Evolutionary conservation across 2,329 filamentous ascomycete genomes (phyloP), one percentile per base, ranked within the genome.

Genomic region (Epichloe scottii): DNA sequence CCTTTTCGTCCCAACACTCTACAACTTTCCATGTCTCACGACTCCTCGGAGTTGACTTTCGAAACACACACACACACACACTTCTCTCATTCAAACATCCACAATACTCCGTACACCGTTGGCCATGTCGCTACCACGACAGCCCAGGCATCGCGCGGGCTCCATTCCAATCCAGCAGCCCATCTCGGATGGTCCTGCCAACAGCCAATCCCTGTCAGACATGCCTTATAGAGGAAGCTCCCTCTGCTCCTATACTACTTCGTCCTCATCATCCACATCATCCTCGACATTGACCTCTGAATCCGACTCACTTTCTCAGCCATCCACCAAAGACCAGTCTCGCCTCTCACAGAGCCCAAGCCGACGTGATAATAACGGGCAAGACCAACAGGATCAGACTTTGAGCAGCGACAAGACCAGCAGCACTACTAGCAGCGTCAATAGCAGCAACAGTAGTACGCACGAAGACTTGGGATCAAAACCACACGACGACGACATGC

Each of bases 401-500:
- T 55, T 19, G 35, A 51, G 37, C 39, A 51, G 48, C 37, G 37
- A 49, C 37, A 37, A 33, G 15, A 30, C 30, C 30, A 46, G 33
- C 17, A 49, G 34, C 21, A 41, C 48, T 44, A 37, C 23, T 19
- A 41, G 26, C 42, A 48, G 48, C 34, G n/a, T 44, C 40, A 46
- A 35, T n/a, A 51, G 50, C 50, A 44, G 45, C 39, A 42, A 43
- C 19, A 45, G 47, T 5, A 46, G 41, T 21, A 26, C 37, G 34
- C 12, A 43, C 44, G 34, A 45, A 49, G 23, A 39, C 5, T 39
- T 17, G 10, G 38, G 49, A 5, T 30, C 23, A 33, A 30, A 44
- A 34, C 4, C 35, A 40, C 39, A 43, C 34, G 30, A 17, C 57
- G 57, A 57, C 61, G 55, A 58, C 42, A 67, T 66, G 62, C 53